Evolutionary conservation across 139 green algal genomes (phyloP).

Genomic region (Astrephomene gubernaculifera): DNA sequence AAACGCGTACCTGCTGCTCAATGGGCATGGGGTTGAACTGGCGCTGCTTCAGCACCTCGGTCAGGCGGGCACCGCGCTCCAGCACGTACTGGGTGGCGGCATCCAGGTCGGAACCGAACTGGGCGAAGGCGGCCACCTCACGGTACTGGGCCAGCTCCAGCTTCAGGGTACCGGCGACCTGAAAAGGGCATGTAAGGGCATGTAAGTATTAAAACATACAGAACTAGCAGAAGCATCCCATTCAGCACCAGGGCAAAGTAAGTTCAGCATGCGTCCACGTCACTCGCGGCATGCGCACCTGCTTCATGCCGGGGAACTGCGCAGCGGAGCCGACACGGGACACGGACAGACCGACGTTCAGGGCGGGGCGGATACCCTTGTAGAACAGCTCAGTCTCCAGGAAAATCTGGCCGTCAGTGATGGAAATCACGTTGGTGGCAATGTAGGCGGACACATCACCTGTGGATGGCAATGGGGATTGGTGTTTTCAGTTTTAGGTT

Average conservation of each 20-base stretch:
- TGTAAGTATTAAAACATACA: too few relatives aligned
- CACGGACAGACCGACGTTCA: constrained; percentile 92
- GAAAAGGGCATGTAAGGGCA: too few relatives aligned
- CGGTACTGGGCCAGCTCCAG: constrained; percentile 91
- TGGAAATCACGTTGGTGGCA: constrained; percentile 94
- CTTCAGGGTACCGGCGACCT: constrained; percentile 79
- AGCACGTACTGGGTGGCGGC: constrained; percentile 90
- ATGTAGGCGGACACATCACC: constrained; percentile 92
- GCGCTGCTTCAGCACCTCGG: constrained; percentile 92
- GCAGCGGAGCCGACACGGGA: constrained; percentile 88
- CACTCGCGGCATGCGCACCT: constrained; percentile 52
- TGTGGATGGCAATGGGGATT: too few relatives aligned
- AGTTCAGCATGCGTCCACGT: too few relatives aligned
- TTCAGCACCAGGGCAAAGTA: too few relatives aligned
- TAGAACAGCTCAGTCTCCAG: constrained; percentile 94
- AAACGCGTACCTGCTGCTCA: constrained; percentile 76
- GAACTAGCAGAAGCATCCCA: too few relatives aligned
- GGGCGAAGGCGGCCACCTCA: constrained; percentile 91
- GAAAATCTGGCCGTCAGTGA: constrained; percentile 94
- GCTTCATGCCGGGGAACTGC: constrained; percentile 93
- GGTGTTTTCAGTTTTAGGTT: too few relatives aligned
- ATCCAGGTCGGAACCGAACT: constrained; percentile 94
- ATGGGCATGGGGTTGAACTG: constrained; percentile 92
- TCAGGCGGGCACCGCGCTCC: constrained; percentile 87
- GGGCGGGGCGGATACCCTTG: constrained; percentile 89